phyloP scores from a whole-genome alignment of 176 grass and related monocot species.

The Eleusine coracana region DNA sequence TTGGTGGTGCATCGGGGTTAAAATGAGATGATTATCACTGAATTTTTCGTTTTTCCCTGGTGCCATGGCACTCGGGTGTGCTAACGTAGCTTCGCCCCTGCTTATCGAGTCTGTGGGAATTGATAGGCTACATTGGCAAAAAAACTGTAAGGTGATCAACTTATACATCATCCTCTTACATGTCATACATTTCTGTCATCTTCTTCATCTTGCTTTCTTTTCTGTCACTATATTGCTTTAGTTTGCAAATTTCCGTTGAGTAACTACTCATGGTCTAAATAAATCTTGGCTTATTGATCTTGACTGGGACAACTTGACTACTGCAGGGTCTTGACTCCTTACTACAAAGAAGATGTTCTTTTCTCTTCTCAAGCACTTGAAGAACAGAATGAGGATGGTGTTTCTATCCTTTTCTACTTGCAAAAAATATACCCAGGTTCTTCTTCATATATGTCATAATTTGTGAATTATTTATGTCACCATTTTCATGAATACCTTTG shows the following conservation, averaged over 20 bases:
- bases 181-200: neutral
- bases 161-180: neutral
- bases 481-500: conserved; percentile 17
- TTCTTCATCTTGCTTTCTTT: neutral
- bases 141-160: neutral
- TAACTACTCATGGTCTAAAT: conserved; percentile 21
- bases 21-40: too few species aligned
- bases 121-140: neutral
- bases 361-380: conserved; percentile 75
- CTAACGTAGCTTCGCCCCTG: too few species aligned
- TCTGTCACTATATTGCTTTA: neutral
- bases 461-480: neutral
- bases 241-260: neutral
- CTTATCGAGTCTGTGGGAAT: neutral
- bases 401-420: conserved; percentile 97
- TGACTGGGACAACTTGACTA: conserved; percentile 29
- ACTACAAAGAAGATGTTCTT: conserved; percentile 90
- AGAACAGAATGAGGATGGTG: conserved; percentile 86
- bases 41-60: too few species aligned
- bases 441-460: conserved; percentile 23
- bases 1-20: too few species aligned
- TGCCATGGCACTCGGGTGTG: too few species aligned
- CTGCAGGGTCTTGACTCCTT: conserved; percentile 95
- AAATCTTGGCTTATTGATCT: conserved; percentile 1
- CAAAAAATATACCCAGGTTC: conserved; percentile 97